Percentiles rank a stretch among this genome's conserved stretches.
These are phyloP conservation scores for Pisolithus albus DNA, from an alignment of 768 basidiomycete genomes.

Conservation along the genomic window DNA sequence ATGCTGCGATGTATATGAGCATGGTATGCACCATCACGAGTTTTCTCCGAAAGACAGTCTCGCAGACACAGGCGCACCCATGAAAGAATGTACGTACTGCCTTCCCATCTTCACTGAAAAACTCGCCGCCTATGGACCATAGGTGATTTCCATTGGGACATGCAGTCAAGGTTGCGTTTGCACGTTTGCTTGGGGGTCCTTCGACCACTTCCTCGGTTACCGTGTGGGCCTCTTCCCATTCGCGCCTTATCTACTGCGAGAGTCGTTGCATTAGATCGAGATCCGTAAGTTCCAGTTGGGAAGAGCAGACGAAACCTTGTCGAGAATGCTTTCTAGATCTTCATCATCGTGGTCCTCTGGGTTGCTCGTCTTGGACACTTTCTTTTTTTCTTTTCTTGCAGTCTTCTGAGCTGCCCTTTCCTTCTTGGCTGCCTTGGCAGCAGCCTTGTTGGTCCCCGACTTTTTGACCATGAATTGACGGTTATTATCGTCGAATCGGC, in stretches of 20 bases:
- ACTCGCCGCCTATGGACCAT: conserved; percentile 84
- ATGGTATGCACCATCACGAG: not conserved
- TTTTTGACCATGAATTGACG: conserved; percentile 14
- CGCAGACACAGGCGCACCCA: not conserved
- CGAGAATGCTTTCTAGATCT: conserved; percentile 80
- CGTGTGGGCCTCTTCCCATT: conserved; percentile 77
- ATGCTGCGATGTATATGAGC: conserved; percentile 38
- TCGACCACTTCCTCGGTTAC: conserved; percentile 83
- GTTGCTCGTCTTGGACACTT: conserved; percentile 44
- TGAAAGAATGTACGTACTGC: conserved; percentile 40
- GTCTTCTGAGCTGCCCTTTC: conserved; percentile 59
- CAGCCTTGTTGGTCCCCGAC: conserved; percentile 21
- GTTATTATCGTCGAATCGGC: not conserved
- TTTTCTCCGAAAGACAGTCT: too few relatives aligned
- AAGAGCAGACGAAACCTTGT: conserved; percentile 43
- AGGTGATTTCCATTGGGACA: conserved; percentile 78
- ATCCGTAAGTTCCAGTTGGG: conserved; percentile 1
- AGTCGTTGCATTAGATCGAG: not conserved
- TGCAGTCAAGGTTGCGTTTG: conserved; percentile 74
- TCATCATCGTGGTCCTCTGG: conserved; percentile 56
- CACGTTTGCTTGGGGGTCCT: conserved; percentile 76
- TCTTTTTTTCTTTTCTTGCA: conserved; percentile 63
- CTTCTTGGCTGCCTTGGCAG: conserved; percentile 60
- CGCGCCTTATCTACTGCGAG: conserved; percentile 61
- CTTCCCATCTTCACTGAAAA: conserved; percentile 79